A percentile compares a stretch with the other conserved stretches of the same genome.
Evolutionary conservation across 2,329 filamentous ascomycete species (phyloP).

Genomic region (Penicillium sp.): DNA sequence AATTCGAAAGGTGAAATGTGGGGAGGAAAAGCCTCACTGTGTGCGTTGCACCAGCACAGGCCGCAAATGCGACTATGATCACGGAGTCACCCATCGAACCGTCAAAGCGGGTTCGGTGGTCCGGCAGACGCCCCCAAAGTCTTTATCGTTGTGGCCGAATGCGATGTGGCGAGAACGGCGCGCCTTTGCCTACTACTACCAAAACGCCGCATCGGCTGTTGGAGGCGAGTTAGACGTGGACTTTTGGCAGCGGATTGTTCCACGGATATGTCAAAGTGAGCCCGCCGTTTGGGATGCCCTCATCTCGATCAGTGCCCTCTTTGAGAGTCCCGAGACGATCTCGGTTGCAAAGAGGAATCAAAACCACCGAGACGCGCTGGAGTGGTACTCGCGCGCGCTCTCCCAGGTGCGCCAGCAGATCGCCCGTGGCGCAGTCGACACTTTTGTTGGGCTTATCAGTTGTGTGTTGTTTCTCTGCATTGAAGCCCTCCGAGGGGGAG

Average conservation of each 20-base stretch:
- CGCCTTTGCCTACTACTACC: slow-evolving; percentile 35
- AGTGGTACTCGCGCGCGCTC: slow-evolving; percentile 30
- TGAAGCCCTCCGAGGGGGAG: slow-evolving; percentile 23
- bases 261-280: slow-evolving; percentile 31
- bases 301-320: slow-evolving; percentile 32
- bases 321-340: slow-evolving; percentile 23
- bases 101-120: neutral
- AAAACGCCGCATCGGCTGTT: slow-evolving; percentile 26
- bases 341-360: slow-evolving; percentile 9
- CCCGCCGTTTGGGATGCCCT: slow-evolving; percentile 37
- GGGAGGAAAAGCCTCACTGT: slow-evolving; percentile 30
- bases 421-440: slow-evolving; percentile 19
- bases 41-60: slow-evolving; percentile 26
- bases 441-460: slow-evolving; percentile 26
- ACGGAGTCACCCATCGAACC: neutral
- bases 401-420: slow-evolving; percentile 23
- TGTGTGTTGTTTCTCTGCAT: slow-evolving; percentile 32
- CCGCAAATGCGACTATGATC: slow-evolving; percentile 30
- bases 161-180: slow-evolving; percentile 30
- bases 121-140: slow-evolving; percentile 3
- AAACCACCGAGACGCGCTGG: slow-evolving; percentile 22
- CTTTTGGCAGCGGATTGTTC: slow-evolving; percentile 34
- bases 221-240: slow-evolving; percentile 30
- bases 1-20: slow-evolving; percentile 31
- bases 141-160: slow-evolving; percentile 18